These are phyloP conservation scores for Fusarium redolens DNA, from an alignment of 2,329 filamentous ascomycete genomes.

Conservation along the genomic window DNA sequence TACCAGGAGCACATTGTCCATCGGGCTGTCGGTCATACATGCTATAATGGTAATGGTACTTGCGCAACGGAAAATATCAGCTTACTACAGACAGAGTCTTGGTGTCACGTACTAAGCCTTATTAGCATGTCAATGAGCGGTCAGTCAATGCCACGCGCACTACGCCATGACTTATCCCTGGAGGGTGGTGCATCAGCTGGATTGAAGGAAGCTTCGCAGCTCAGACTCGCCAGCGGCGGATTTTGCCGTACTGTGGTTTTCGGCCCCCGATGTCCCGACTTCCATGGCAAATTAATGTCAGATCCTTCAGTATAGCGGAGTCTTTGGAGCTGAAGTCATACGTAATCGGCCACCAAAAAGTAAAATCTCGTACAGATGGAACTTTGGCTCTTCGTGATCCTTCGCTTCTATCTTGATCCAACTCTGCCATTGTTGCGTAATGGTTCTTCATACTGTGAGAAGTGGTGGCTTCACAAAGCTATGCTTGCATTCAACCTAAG, in stretches of 20 bases:
- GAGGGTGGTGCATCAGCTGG: conserved; percentile 10
- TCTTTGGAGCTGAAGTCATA: not conserved
- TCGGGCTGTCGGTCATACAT: not conserved
- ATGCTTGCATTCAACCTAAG: too few species aligned
- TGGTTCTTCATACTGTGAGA: not conserved
- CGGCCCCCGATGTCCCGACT: not conserved
- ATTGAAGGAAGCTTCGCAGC: not conserved
- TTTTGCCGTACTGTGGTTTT: not conserved
- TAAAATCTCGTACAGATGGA: accelerated
- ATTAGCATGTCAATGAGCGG: not conserved
- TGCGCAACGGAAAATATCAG: not conserved
- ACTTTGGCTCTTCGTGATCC: accelerated
- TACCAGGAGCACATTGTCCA: not conserved
- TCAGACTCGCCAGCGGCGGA: not conserved
- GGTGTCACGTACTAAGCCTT: not conserved
- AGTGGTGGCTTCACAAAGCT: not conserved
- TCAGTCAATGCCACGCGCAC: not conserved
- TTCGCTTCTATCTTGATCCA: not conserved
- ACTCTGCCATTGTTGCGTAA: not conserved
- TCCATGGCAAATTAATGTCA: not conserved
- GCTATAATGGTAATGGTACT: not conserved
- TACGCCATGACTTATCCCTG: not conserved
- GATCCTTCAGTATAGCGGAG: accelerated
- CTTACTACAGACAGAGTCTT: not conserved
- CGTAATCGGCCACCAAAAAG: not conserved